Base-by-base conservation (phyloP, 108 stramenopile species). In the Nitzschia inconspicua region DNA sequence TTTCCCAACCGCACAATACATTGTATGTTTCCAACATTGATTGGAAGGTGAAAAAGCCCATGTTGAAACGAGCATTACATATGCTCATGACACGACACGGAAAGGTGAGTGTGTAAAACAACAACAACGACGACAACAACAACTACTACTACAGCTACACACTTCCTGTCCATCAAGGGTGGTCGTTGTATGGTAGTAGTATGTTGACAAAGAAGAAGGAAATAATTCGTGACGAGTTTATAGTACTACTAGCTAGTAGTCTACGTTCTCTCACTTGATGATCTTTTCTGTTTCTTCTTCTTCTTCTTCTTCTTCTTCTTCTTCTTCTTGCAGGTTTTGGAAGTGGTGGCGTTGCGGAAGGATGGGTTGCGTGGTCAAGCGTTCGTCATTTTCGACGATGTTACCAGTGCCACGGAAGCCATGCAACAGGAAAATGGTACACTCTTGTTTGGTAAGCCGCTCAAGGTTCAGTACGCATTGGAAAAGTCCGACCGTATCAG, bases 21-120 rank as follows among this genome's bases (percentile, higher is more conserved):
- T 75, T 98, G 3, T 98, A 98, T 66, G 62, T 97, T 7, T 80
- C 83, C 61, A 98, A 98, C 77, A 88, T 98, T 47, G 95, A 97
- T 58, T 96, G 96, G 90, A 96, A 95, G 61, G 77, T 98, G 66
- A 98, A 97, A 75, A 95, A 95, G 72, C 77, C 86, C 5, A 72
- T 87, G 47, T 80, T 98, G 35, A 86, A 88, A 83, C 85, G 94
- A 60, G 77, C 88, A 2, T 77, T 98, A 34, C 85, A 96, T 51
- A 67, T 88, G 39, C 75, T 97, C 47, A 96, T 97, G 77, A 91
- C 83, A 46, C 87, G 96, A 51, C 95, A 96, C 71, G 97, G 97
- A 18, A 90, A 93, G 76, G 87, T 89, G 43, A 24, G 69, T 57
- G 4, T 22, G 19, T 34, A 41, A n/a, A 44, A 20, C n/a, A n/a